These are phyloP conservation scores for Lagerstroemia speciosa DNA, from an alignment of 345 rosid species.

Conservation along the genomic window DNA sequence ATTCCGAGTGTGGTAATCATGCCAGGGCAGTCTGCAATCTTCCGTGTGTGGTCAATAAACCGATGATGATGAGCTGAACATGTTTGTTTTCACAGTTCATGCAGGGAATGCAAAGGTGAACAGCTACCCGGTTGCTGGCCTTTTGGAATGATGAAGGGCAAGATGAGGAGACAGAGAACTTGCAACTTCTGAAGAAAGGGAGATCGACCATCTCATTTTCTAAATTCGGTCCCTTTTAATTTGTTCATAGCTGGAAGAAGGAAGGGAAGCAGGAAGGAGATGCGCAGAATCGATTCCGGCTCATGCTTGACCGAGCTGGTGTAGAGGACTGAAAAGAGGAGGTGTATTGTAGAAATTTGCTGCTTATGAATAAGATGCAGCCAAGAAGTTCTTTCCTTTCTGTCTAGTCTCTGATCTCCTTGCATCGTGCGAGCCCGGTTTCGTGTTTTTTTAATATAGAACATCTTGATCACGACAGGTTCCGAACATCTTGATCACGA, in stretches of 20 bases:
- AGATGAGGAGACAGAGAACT: slow-evolving; percentile 2
- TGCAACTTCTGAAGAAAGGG: slow-evolving; percentile 11
- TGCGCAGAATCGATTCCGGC: background rate
- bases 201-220: background rate
- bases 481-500: no score
- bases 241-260: background rate
- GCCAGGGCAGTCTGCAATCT: no score
- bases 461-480: no score
- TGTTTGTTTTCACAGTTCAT: background rate
- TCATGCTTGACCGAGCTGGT: background rate
- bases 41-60: no score
- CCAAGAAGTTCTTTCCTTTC: background rate
- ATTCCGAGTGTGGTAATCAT: background rate
- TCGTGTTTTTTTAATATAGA: background rate
- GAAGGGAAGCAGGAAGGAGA: no score
- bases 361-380: background rate
- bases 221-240: background rate
- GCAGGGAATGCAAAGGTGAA: background rate
- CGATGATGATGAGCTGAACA: background rate
- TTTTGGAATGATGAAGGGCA: slow-evolving; percentile 5
- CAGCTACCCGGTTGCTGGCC: background rate
- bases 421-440: background rate
- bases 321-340: background rate
- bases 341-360: background rate
- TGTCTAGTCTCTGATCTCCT: background rate